Evolutionary conservation across 345 rosid species (phyloP), one percentile per base, ranked within the genome.

Genomic region (Gossypium australe): DNA sequence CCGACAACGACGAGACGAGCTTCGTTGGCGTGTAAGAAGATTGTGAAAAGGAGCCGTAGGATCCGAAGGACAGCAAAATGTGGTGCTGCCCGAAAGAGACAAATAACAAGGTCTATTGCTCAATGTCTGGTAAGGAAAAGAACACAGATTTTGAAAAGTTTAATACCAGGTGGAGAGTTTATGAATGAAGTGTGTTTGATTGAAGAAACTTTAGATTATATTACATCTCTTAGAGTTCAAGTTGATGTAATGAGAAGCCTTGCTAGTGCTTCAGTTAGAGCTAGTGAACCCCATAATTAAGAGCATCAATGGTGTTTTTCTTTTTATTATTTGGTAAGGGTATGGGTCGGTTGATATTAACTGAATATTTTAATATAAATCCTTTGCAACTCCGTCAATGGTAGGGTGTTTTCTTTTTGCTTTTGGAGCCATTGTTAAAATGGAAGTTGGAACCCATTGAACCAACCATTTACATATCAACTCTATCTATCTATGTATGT

Each of bases 131-230:
- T 89, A 57, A 87, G 82, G 78, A 89, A 85, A 81, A 86, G 94
- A 79, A 87, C 86, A 22, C 80, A 85, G 14, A 67, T 89, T 73
- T 82, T 94, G 67, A 90, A 86, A 84, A 82, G 82, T 71, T 76
- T 94, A 11, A 85, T 90, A 14, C 97, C 97, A 0, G 97, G 97
- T 7, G 97, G 98, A 2, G 86, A 86, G 59, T 80, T 85, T 43
- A 85, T 92, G 80, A 86, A 88, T 75, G 85, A 84, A 38, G 69
- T 80, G 13, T 82, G 83, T 70, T 82, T 94, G 83, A 84, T 94
- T 72, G 81, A 80, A 82, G 98, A 94, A 84, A 87, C 97, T 88
- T 89, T 94, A 81, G 98, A 92, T 73, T 94, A 94, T 77, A 85
- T 92, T 11, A 53, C 85, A n/a, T 87, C 88, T 73, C 94, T 94